A percentile compares a stretch with the other conserved stretches of the same genome.
Evolutionary conservation across 2,329 filamentous ascomycete species (phyloP).

Genomic region (Plectosphaerella cucumerina): DNA sequence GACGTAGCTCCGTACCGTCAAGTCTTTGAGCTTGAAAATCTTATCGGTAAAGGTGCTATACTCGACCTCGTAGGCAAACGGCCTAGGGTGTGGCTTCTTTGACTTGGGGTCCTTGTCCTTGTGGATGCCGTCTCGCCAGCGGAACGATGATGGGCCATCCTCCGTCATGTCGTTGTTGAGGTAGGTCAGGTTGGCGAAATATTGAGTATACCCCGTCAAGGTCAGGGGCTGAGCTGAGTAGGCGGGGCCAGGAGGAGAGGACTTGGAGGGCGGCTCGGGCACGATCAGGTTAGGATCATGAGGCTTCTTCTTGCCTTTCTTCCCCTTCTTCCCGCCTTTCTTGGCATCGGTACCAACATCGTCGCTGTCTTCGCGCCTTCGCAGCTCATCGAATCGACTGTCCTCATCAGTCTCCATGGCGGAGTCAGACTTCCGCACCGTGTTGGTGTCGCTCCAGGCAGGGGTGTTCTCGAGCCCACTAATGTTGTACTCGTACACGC

Average conservation of each 20-base stretch:
- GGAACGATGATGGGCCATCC: slow-evolving; percentile 24
- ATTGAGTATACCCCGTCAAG: slow-evolving; percentile 78
- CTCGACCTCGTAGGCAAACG: slow-evolving; percentile 75
- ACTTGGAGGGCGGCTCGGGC: slow-evolving; percentile 69
- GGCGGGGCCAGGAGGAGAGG: slow-evolving; percentile 75
- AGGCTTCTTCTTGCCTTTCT: slow-evolving; percentile 43
- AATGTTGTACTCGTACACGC: slow-evolving; percentile 94
- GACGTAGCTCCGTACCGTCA: slow-evolving; percentile 80
- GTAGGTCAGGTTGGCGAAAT: slow-evolving; percentile 87
- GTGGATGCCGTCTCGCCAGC: slow-evolving; percentile 63
- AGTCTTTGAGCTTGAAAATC: slow-evolving; percentile 70
- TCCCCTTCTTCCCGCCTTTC: slow-evolving; percentile 30
- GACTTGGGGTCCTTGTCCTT: slow-evolving; percentile 51
- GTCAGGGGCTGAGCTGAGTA: slow-evolving; percentile 84
- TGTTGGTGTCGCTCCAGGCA: slow-evolving; percentile 37
- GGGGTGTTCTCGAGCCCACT: slow-evolving; percentile 61
- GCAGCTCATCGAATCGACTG: slow-evolving; percentile 9
- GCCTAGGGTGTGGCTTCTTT: slow-evolving; percentile 51
- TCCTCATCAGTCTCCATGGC: slow-evolving; percentile 17
- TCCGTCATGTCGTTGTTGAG: slow-evolving; percentile 69
- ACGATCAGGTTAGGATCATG: slow-evolving; percentile 59
- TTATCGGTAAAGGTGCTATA: slow-evolving; percentile 80
- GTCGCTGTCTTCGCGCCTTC: slow-evolving; percentile 17
- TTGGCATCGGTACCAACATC: slow-evolving; percentile 22
- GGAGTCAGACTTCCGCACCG: slow-evolving; percentile 18